These are phyloP conservation scores for Thalassiosira mediterranea DNA, from an alignment of 352 stramenopile genomes.

Conservation along the genomic window DNA sequence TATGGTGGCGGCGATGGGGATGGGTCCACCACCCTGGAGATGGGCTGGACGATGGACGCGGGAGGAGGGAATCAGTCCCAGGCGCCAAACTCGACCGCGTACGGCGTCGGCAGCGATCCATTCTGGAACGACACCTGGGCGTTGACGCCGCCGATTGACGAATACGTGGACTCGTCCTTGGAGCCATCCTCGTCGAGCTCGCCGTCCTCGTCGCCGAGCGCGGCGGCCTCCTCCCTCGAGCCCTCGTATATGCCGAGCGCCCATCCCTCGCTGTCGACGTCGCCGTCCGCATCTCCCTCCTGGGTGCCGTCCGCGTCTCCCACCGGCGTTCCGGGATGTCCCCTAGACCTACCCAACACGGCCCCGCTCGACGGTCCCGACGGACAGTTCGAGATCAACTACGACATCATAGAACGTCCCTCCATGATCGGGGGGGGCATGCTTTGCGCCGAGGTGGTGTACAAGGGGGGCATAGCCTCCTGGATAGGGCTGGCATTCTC, in stretches of 20 bases:
- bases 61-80: no score
- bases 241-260: background rate
- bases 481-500: slow-evolving; percentile 54
- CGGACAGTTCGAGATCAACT: slow-evolving; percentile 35
- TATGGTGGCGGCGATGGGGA: no score
- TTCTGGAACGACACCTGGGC: no score
- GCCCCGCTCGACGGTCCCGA: slow-evolving; percentile 29
- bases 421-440: slow-evolving; percentile 17
- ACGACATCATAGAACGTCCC: slow-evolving; percentile 34
- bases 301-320: slow-evolving; percentile 27
- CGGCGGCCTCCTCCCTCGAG: no score
- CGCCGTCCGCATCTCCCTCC: slow-evolving; percentile 23
- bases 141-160: no score
- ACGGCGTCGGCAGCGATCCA: no score
- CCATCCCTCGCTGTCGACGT: slow-evolving; percentile 2
- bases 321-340: slow-evolving; percentile 32
- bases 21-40: no score
- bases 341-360: slow-evolving; percentile 28
- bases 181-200: background rate
- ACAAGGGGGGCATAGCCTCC: slow-evolving; percentile 24
- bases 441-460: slow-evolving; percentile 44
- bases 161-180: no score
- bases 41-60: no score
- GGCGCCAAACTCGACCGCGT: no score
- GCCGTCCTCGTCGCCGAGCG: background rate